These are phyloP conservation scores for Eutrema yunnanense DNA, from an alignment of 345 rosid species.

Conservation along the genomic window DNA sequence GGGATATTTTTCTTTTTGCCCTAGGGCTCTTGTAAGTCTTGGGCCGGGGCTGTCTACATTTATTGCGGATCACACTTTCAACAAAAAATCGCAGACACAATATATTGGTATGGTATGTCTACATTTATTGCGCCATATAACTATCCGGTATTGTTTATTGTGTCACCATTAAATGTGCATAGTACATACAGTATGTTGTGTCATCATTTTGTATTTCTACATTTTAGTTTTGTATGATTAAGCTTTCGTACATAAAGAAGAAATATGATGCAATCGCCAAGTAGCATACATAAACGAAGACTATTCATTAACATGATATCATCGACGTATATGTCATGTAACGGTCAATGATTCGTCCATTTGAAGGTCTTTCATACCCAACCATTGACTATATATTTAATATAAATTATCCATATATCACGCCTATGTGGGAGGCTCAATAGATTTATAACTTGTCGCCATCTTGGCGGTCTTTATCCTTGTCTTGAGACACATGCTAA, in stretches of 20 bases:
- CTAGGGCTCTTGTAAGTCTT: no score
- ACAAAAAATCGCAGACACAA: neutral
- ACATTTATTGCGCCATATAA: neutral
- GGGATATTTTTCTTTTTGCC: no score
- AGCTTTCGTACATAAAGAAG: neutral
- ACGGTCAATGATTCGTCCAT: neutral
- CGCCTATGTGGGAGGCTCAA: neutral
- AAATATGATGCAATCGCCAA: neutral
- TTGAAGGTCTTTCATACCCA: neutral
- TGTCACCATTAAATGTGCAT: neutral
- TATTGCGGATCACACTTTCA: neutral
- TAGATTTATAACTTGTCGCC: neutral
- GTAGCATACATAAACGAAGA: neutral
- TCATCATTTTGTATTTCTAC: neutral
- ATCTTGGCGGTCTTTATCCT: neutral
- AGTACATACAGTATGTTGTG: neutral
- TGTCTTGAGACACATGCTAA: neutral
- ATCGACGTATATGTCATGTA: slow-evolving; percentile 7
- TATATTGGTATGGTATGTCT: neutral
- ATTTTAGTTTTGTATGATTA: neutral
- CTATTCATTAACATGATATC: neutral
- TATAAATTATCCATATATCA: neutral
- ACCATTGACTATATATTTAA: neutral
- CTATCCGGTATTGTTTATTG: neutral
- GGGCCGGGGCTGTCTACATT: no score